Base-by-base conservation (phyloP, 1,284 basidiomycete genomes). In the Stereum hirsutum region DNA sequence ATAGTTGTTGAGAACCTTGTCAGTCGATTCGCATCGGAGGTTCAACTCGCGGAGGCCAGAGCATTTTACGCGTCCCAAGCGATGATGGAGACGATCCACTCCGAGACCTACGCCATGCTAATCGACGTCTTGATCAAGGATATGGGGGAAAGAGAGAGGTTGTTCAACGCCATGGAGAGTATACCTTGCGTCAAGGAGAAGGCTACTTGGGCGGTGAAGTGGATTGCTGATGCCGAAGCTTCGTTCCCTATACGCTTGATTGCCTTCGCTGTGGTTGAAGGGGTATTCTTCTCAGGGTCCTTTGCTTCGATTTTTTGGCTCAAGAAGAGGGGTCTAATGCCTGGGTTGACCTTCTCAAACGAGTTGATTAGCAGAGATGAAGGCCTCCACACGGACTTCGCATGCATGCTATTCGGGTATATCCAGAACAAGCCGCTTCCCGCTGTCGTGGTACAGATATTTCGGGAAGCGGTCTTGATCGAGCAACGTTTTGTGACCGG, bases 31-130 rank as follows among this genome's bases (percentile, higher is more conserved):
- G 93, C 89, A 25, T 82, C 83, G 46, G 94, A 98, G 62, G 93
- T 98, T 1, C 93, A 98, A 62, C 81, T 74, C 7, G 90, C 94
- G 23, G 94, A 98, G 66, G 95, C 94, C 10, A 89, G 94, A 30
- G 96, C 89, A 63, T 99, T 99, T 71, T 98, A 98, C 61, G 95
- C 94, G 15, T 98, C 97, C 75, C 95, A 98, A 61, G 95, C 98
- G 61, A 98, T 97, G 94, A 98, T 97, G 89, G 95, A 98, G 64
- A 93, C 93, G 62, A 85, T 94, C 41, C 90, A 94, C 64, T 95
- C 93, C 3, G 95, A 98, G 65, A 95, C 94, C 1, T 97, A 98
- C 66, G 98, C 95, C 5, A 84, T 99, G 33, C 83, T 98, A 55
- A 96, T 99, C 62, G 92, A 99, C 68, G 92, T 94, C 7, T 97